Percentiles rank a stretch among this genome's conserved stretches.
Conservation (phyloP, 192 early-diverging fungal species). For the Mortierella antarctica region DNA sequence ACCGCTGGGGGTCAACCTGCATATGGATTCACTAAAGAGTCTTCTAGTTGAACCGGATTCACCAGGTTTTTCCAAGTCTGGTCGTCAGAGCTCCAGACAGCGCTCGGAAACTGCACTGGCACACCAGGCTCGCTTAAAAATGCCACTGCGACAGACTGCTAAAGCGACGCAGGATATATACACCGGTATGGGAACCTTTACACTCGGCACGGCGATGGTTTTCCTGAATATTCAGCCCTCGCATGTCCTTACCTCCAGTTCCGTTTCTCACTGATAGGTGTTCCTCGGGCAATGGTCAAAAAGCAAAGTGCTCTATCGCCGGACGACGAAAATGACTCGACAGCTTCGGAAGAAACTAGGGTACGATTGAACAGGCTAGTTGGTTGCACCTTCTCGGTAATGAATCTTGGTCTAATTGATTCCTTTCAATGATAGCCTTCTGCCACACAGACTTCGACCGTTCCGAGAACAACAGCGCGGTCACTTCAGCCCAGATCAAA, state of each 20-base stretch:
- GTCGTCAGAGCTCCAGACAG: slow-evolving; percentile 17
- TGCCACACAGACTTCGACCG: neutral
- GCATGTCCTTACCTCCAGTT: too few species aligned
- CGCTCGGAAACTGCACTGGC: slow-evolving; percentile 39
- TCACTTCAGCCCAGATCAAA: slow-evolving; percentile 6
- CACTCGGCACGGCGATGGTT: neutral
- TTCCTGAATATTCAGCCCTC: neutral
- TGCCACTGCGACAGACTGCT: slow-evolving; percentile 34
- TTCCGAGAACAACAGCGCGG: neutral
- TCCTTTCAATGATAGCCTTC: neutral
- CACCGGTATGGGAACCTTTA: slow-evolving; percentile 1
- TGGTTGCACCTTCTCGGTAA: too few species aligned
- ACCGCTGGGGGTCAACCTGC: slow-evolving; percentile 30
- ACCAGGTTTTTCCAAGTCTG: slow-evolving; percentile 8
- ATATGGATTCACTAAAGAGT: slow-evolving; percentile 47
- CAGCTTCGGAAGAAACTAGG: slow-evolving; percentile 38
- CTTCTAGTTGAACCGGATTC: slow-evolving; percentile 36
- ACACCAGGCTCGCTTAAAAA: slow-evolving; percentile 42
- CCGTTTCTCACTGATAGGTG: slow-evolving; percentile 11
- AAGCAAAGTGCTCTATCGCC: slow-evolving; percentile 27
- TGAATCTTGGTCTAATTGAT: too few species aligned
- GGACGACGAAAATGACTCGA: slow-evolving; percentile 48
- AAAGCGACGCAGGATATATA: slow-evolving; percentile 42
- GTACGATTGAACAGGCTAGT: neutral
- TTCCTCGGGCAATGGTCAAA: slow-evolving; percentile 25